Evolutionary conservation across 352 stramenopile species (phyloP), one percentile per base, ranked within the genome.

Genomic region (Phytophthora cactorum): DNA sequence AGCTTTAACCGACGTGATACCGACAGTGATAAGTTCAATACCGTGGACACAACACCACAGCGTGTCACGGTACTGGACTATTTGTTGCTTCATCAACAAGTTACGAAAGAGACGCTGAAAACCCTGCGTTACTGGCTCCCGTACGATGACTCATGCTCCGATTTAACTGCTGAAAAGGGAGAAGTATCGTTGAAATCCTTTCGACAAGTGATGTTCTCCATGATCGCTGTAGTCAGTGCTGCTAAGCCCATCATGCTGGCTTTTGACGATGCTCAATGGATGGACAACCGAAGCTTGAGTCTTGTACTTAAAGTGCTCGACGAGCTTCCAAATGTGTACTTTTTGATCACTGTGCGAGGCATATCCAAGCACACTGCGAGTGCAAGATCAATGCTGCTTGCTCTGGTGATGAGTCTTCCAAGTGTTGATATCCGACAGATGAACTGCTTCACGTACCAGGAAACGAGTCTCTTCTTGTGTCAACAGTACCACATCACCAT

Each of bases 401-500:
- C 63, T 34, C 57, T 75, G 6, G 57, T 75, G 0, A 66, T 66
- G 63, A 75, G 57, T 51, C 57, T 75, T n/a, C 68, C 68, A 17
- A 69, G 47, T 52, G 68, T 75, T 2, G 51, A 52, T 1, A 75
- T 58, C 2, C 52, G 53, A 3, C 81, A 91, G 43, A 75, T 92
- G 44, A 71, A 68, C 17, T 70, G 78, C 22, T 88, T 93, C 52
- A 84, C 63, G 0, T 88, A 86, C 47, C 83, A 91, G 36, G 77
- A 82, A 60, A 92, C 85, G 15, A 88, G 80, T 52, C 65, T 92
- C 8, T 93, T 93, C 28, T 63, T 93, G 12, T 91, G 83, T 29
- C 83, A 93, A 66, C 69, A 84, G 14, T 93, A 88, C 57, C 81
- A 90, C 57, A 93, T 93, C 45, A 83, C 83, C 0, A 92, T 93